Percentiles rank a stretch among this genome's conserved stretches.
Evolutionary conservation across 2,329 filamentous ascomycete genomes (phyloP).

Genomic region (Coniella vitis): DNA sequence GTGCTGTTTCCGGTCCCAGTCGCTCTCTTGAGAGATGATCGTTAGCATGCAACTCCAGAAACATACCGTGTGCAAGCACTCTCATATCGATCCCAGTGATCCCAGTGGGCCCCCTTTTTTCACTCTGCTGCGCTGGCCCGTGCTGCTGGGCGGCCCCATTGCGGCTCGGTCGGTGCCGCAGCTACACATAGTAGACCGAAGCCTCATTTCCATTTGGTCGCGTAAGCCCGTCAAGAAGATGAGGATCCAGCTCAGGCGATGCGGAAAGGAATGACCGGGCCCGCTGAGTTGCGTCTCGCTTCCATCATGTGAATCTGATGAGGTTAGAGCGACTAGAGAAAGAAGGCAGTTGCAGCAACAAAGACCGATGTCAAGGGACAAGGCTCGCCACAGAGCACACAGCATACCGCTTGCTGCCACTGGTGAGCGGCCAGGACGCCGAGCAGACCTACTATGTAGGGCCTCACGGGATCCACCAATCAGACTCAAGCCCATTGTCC

Average conservation of each 20-base stretch:
- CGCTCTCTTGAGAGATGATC: too few species aligned
- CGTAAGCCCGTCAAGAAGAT: not conserved
- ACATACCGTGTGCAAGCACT: too few species aligned
- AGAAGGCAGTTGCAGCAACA: not conserved
- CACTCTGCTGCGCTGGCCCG: not conserved
- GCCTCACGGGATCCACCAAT: not conserved
- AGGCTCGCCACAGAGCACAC: too few species aligned
- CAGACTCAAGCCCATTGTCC: not conserved
- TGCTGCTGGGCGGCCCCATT: not conserved
- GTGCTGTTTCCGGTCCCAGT: too few species aligned
- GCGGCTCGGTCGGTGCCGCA: slow-evolving; percentile 1
- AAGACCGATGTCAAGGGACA: not conserved
- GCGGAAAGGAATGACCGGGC: not conserved
- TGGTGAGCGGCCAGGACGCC: not conserved
- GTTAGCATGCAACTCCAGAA: too few species aligned
- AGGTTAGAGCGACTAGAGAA: not conserved
- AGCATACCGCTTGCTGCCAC: too few species aligned
- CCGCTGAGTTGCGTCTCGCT: not conserved
- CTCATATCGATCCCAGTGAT: too few species aligned
- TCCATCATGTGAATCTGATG: slow-evolving; percentile 3
- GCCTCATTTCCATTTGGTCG: not conserved
- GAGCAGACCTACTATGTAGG: too few species aligned
- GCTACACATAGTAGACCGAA: too few species aligned
- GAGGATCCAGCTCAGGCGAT: not conserved
- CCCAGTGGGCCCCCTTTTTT: too few species aligned